phyloP scores from a whole-genome alignment of 2,329 filamentous ascomycete species.

The Aureobasidium sp. region DNA sequence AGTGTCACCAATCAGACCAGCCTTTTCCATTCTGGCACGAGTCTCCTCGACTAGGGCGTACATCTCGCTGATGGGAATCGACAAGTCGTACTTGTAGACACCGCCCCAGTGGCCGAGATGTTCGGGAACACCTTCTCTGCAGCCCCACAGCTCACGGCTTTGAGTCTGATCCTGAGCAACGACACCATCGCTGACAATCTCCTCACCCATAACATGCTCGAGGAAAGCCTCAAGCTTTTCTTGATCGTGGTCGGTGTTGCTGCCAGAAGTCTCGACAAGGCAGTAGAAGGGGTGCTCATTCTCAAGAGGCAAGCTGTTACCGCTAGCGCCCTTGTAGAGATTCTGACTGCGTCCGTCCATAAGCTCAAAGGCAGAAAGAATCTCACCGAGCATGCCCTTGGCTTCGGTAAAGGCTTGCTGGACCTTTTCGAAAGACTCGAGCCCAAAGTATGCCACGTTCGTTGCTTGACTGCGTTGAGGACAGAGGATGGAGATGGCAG shows the following conservation, averaged over 20 bases:
- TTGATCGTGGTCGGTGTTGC: constrained; percentile 85
- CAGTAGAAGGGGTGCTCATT: constrained; percentile 89
- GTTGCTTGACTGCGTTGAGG: constrained; percentile 80
- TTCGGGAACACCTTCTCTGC: constrained; percentile 90
- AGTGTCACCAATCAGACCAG: constrained; percentile 67
- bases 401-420: constrained; percentile 81
- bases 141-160: constrained; percentile 75
- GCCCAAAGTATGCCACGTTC: constrained; percentile 90
- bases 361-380: constrained; percentile 93
- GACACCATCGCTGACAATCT: constrained; percentile 82
- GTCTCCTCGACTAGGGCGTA: constrained; percentile 87
- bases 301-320: constrained; percentile 74
- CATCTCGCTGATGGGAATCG: constrained; percentile 80
- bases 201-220: constrained; percentile 82
- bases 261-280: constrained; percentile 91
- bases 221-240: constrained; percentile 86
- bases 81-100: constrained; percentile 97
- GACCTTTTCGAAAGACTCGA: constrained; percentile 84
- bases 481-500: constrained; percentile 80
- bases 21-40: constrained; percentile 61
- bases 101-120: constrained; percentile 83
- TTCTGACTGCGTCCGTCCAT: constrained; percentile 85
- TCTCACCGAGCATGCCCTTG: constrained; percentile 85
- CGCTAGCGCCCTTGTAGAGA: constrained; percentile 66
- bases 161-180: constrained; percentile 92